Conservation (phyloP, 1,139 yeast species). For the Suhomyces terraborum region DNA sequence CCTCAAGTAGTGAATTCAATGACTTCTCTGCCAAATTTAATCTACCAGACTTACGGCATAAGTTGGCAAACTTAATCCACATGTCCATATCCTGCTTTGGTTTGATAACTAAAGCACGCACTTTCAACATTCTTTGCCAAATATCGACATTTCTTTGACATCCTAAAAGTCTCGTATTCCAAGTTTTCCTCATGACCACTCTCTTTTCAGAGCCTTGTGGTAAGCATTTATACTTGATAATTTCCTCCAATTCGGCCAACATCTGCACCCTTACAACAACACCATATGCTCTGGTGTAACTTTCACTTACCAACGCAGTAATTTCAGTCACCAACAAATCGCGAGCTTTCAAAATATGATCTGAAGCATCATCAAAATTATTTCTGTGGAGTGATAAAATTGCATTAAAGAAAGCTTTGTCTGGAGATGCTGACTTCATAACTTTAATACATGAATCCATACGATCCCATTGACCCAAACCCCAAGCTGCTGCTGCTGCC, state of each 20-base stretch:
- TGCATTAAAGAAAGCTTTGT: slow-evolving; percentile 91
- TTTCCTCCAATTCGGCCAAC: slow-evolving; percentile 95
- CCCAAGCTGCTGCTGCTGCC: slow-evolving; percentile 99
- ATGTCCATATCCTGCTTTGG: slow-evolving; percentile 97
- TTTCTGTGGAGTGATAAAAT: slow-evolving; percentile 83
- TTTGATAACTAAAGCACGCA: slow-evolving; percentile 86
- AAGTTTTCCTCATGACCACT: slow-evolving; percentile 79
- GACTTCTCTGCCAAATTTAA: slow-evolving; percentile 92
- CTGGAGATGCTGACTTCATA: slow-evolving; percentile 91
- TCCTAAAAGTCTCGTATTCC: slow-evolving; percentile 91
- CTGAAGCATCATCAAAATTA: slow-evolving; percentile 78
- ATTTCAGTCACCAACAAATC: slow-evolving; percentile 90
- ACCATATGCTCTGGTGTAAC: slow-evolving; percentile 95
- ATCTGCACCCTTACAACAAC: slow-evolving; percentile 96
- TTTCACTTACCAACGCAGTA: slow-evolving; percentile 91
- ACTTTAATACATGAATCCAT: slow-evolving; percentile 90
- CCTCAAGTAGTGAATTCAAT: slow-evolving; percentile 71
- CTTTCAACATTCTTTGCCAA: slow-evolving; percentile 96
- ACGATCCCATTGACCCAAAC: slow-evolving; percentile 95
- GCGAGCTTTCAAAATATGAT: slow-evolving; percentile 80
- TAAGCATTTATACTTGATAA: slow-evolving; percentile 80
- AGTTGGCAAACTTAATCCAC: slow-evolving; percentile 97
- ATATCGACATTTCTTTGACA: slow-evolving; percentile 97
- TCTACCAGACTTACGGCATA: slow-evolving; percentile 92
- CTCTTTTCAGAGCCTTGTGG: slow-evolving; percentile 83